Evolutionary conservation across 129 eudicot genomes (phyloP), one percentile per base, ranked within the genome.

Genomic region (Flaveria bidentis): DNA sequence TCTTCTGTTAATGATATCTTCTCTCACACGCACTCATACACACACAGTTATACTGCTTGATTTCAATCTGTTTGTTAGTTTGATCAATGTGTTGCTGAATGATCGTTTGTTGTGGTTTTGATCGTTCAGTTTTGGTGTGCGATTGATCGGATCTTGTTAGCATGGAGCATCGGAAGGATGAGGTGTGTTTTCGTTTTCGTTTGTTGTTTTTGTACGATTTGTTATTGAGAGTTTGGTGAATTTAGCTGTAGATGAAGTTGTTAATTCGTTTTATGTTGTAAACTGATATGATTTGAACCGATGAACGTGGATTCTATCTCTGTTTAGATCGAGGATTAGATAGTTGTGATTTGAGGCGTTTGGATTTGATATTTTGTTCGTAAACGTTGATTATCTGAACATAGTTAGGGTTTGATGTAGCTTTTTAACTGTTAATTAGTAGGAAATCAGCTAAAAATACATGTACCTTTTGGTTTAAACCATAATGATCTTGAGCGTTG

Each of bases 101-200:
- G 5, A 58, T 9, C 11, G 5, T 49, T 49, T 49, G 15, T 49
- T 49, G 16, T 52, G 60, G 60, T n/a, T 52, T 52, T 63, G 69
- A 63, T 63, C 22, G 69, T 63, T 30, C 22, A 2, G 45, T 15
- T 1, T 30, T 63, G 45, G 45, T 63, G 69, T 30, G 18, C 4
- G 33, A 2, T 63, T 30, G 69, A 63, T 30, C 16, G 16, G 45
- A 62, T 62, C 68, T 28, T 14, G 16, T 30, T 62, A 10, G 6
- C 8, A 63, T 63, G 69, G 69, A 63, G 16, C 69, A 63, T 63
- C 20, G 69, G 33, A 63, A 63, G 69, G 69, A 63, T 63, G 46
- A 63, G 69, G 69, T 63, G 16, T 63, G 69, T 14, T 63, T 63
- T 15, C 46, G n/a, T 13, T 62, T 15, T 15, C 45, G 2, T 62